Percentiles rank a stretch among this genome's conserved stretches.
Conservation (phyloP, 1,284 basidiomycete species). For the Cryptococcus sp. region DNA sequence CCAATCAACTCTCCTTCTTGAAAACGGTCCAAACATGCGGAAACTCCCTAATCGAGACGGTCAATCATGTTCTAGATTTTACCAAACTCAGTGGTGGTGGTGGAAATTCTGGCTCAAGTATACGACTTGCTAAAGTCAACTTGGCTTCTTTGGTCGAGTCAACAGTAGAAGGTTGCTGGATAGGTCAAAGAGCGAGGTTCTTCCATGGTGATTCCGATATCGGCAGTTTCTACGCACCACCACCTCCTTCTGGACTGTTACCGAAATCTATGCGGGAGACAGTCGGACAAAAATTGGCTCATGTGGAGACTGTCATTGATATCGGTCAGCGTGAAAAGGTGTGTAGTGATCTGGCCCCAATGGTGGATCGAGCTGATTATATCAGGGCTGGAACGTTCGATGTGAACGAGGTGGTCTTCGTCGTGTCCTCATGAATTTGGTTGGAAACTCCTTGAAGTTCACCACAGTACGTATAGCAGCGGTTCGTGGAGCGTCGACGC, state of each 20-base stretch:
- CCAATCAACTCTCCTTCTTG: slow-evolving; percentile 79
- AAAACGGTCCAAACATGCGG: slow-evolving; percentile 52
- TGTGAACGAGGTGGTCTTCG: slow-evolving; percentile 91
- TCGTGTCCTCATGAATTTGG: slow-evolving; percentile 89
- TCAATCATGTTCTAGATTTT: slow-evolving; percentile 95
- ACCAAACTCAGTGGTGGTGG: slow-evolving; percentile 85
- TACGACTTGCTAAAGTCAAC: slow-evolving; percentile 68
- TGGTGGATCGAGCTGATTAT: slow-evolving; percentile 1
- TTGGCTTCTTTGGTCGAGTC: slow-evolving; percentile 88
- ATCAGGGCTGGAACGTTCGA: slow-evolving; percentile 76
- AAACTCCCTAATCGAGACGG: slow-evolving; percentile 55
- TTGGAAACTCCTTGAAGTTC: slow-evolving; percentile 92
- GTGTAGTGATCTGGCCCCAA: slow-evolving; percentile 23
- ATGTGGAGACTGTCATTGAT: slow-evolving; percentile 74
- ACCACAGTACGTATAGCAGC: slow-evolving; percentile 57
- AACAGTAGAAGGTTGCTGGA: slow-evolving; percentile 91
- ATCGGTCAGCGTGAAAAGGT: slow-evolving; percentile 68
- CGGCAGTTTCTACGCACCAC: slow-evolving; percentile 85
- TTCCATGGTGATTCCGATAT: slow-evolving; percentile 67
- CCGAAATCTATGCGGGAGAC: slow-evolving; percentile 53
- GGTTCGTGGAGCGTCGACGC: not conserved
- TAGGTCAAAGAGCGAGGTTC: slow-evolving; percentile 79
- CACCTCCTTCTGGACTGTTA: slow-evolving; percentile 20
- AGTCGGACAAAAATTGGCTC: slow-evolving; percentile 37
- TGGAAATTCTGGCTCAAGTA: slow-evolving; percentile 54